Conservation (phyloP, 1,284 basidiomycete species). For the Puccinia sorghi region DNA sequence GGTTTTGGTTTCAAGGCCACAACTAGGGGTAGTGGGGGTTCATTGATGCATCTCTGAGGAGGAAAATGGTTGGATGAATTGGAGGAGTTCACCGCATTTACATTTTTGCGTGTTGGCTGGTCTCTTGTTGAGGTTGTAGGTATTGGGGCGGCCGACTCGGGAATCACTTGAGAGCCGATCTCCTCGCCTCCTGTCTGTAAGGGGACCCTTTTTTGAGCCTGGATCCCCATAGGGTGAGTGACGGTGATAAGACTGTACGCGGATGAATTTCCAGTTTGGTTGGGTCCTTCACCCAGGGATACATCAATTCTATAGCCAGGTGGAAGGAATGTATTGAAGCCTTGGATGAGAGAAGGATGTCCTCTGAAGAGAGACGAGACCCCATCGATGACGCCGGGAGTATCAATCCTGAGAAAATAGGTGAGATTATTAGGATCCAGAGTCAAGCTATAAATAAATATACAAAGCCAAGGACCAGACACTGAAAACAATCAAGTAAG, state of each 20-base stretch:
- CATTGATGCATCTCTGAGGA: constrained; percentile 3
- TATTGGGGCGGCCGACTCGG: not conserved
- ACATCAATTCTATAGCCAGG: constrained; percentile 95
- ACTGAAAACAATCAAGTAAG: constrained; percentile 51
- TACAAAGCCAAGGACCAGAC: constrained; percentile 47
- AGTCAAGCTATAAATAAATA: constrained; percentile 10
- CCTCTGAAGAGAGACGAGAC: constrained; percentile 94
- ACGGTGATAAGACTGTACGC: constrained; percentile 53
- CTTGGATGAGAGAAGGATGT: constrained; percentile 89
- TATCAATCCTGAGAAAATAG: constrained; percentile 75
- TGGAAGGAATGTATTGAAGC: constrained; percentile 98
- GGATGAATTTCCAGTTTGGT: constrained; percentile 58
- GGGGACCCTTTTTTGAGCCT: constrained; percentile 53
- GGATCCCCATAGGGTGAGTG: constrained; percentile 52
- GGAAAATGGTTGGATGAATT: not conserved
- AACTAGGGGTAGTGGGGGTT: constrained; percentile 1
- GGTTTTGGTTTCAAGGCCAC: constrained; percentile 35
- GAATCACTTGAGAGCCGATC: constrained; percentile 44
- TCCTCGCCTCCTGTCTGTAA: constrained; percentile 49
- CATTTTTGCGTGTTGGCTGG: constrained; percentile 28
- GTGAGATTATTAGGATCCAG: not conserved
- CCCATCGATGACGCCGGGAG: constrained; percentile 95
- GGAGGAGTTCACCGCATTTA: constrained; percentile 8
- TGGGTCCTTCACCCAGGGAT: constrained; percentile 66
- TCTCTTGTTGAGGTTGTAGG: constrained; percentile 11